Conservation (phyloP, 108 stramenopile genomes). For the Pseudonitzschia multistriata region DNA sequence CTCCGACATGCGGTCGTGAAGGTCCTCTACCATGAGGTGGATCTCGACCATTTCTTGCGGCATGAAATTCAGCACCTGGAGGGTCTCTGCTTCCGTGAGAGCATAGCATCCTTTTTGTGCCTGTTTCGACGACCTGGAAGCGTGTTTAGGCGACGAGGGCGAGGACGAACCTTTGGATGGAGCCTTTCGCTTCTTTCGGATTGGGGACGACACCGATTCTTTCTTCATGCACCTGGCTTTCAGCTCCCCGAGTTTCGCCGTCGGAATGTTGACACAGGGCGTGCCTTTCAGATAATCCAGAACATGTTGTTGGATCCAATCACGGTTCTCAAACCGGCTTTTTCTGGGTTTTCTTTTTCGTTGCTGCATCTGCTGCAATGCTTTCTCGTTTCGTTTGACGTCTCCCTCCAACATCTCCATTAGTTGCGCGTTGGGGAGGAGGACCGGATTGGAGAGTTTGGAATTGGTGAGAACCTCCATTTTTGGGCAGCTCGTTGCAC, state of each 20-base stretch:
- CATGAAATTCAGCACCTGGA: conserved; percentile 81
- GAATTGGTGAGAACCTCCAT: conserved; percentile 43
- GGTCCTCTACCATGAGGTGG: conserved; percentile 78
- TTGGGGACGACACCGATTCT: conserved; percentile 19
- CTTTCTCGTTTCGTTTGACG: conserved; percentile 28
- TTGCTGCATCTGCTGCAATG: neutral
- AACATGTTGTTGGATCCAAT: conserved; percentile 77
- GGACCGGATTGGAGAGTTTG: conserved; percentile 39
- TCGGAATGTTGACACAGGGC: conserved; percentile 50
- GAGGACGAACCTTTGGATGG: neutral
- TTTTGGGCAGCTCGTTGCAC: too few species aligned
- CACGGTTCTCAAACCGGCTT: conserved; percentile 52
- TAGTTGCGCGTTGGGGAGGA: conserved; percentile 65
- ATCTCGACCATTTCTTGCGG: conserved; percentile 77
- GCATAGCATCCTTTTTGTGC: conserved; percentile 42
- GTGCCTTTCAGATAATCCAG: conserved; percentile 60
- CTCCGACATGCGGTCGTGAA: conserved; percentile 61
- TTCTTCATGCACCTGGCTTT: conserved; percentile 16
- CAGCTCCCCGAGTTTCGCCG: conserved; percentile 31
- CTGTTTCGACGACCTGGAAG: neutral
- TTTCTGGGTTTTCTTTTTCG: conserved; percentile 13
- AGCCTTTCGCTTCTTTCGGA: neutral
- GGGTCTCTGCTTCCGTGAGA: conserved; percentile 71
- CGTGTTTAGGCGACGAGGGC: conserved; percentile 1
- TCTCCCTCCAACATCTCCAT: conserved; percentile 49